Conservation (phyloP, 2,329 filamentous ascomycete genomes). For the Taxawa tesnikishii region DNA sequence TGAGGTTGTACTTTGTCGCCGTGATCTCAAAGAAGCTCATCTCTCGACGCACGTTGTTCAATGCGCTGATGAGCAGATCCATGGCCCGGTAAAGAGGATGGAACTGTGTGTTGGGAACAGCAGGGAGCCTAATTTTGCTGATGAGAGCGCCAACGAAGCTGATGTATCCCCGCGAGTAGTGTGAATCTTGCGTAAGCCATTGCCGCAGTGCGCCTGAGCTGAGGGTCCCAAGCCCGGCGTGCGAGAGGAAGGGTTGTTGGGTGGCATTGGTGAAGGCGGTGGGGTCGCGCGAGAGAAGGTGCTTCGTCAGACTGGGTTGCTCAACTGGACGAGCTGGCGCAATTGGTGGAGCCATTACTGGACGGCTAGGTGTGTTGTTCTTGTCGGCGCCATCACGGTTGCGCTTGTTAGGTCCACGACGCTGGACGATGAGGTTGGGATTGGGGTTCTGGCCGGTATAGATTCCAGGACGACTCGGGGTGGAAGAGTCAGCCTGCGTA, state of each 20-base stretch:
- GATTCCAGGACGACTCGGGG: not conserved
- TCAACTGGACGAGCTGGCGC: conserved; percentile 11
- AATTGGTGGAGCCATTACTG: conserved; percentile 6
- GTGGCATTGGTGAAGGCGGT: conserved; percentile 44
- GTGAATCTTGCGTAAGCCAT: conserved; percentile 61
- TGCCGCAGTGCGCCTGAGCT: conserved; percentile 42
- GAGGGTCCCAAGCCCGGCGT: conserved; percentile 51
- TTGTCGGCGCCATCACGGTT: conserved; percentile 20
- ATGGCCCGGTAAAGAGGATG: conserved; percentile 44
- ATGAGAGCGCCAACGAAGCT: conserved; percentile 54
- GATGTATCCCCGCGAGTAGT: conserved; percentile 61
- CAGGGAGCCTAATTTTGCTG: conserved; percentile 46
- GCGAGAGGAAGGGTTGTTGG: conserved; percentile 52
- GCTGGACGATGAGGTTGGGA: conserved; percentile 33
- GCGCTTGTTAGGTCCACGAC: conserved; percentile 27
- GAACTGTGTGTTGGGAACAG: conserved; percentile 26
- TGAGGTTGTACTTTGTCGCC: conserved; percentile 46
- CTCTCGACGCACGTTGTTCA: conserved; percentile 56
- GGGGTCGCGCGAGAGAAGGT: conserved; percentile 41
- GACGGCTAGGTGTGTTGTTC: conserved; percentile 2
- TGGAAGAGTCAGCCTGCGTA: not conserved
- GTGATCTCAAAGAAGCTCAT: conserved; percentile 56
- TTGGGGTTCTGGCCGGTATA: conserved; percentile 30
- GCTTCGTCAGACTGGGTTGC: conserved; percentile 40
- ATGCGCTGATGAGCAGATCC: conserved; percentile 49